Evolutionary conservation across 108 stramenopile genomes (phyloP).

Genomic region (Cyclotella baltica): DNA sequence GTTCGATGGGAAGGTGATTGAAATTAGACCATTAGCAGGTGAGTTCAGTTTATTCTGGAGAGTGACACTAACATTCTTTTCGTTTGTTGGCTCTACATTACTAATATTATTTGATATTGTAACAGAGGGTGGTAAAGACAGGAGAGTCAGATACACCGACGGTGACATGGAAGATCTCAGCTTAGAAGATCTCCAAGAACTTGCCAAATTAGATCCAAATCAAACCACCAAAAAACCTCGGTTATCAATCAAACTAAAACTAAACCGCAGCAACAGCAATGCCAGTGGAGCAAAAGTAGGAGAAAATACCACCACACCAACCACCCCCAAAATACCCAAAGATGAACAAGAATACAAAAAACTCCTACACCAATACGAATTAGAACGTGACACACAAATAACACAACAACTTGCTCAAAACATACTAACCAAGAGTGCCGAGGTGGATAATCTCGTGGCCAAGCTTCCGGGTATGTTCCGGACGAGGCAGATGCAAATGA

Average conservation of each 20-base stretch:
- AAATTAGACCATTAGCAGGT: constrained; percentile 35
- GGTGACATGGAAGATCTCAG: constrained; percentile 47
- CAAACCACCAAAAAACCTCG: constrained; percentile 31
- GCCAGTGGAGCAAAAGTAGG: constrained; percentile 25
- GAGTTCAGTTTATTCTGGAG: background rate
- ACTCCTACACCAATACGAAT: constrained; percentile 63
- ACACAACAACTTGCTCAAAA: constrained; percentile 61
- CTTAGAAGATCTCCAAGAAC: constrained; percentile 31
- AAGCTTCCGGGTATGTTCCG: constrained; percentile 78
- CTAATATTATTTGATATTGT: background rate
- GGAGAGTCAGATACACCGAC: constrained; percentile 42
- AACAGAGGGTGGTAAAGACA: constrained; percentile 23
- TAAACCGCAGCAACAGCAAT: constrained; percentile 18
- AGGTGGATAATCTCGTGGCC: constrained; percentile 74
- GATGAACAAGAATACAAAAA: constrained; percentile 64
- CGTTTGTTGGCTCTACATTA: background rate
- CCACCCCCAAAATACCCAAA: constrained; percentile 43
- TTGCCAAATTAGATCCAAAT: constrained; percentile 43
- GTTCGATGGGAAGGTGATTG: constrained; percentile 39
- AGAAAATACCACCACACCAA: background rate
- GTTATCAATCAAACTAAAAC: constrained; percentile 44
- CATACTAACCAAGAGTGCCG: constrained; percentile 75
- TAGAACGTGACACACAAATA: constrained; percentile 65
- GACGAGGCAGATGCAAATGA: constrained; percentile 75
- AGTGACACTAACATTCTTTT: background rate